Conservation (phyloP, 345 rosid species). For the Rhizophora apiculata region DNA sequence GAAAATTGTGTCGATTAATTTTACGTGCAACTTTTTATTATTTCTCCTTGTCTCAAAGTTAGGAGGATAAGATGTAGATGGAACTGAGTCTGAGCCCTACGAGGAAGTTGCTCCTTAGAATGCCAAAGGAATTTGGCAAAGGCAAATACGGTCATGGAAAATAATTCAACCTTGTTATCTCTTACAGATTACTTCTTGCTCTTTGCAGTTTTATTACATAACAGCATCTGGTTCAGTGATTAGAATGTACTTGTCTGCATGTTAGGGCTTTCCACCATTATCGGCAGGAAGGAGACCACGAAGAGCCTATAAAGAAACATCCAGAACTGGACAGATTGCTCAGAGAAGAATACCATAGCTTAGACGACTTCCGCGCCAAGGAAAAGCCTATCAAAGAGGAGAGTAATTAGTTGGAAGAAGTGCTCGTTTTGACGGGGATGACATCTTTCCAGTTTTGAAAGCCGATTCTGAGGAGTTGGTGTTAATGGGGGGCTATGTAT, state of each 20-base stretch:
- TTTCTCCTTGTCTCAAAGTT: too few relatives aligned
- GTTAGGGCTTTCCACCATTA: constrained; percentile 97
- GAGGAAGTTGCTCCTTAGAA: too few relatives aligned
- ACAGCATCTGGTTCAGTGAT: background rate
- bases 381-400: constrained; percentile 41
- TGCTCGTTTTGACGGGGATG: background rate
- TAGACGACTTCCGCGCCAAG: constrained; percentile 72
- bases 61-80: too few relatives aligned
- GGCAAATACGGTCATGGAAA: too few relatives aligned
- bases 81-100: too few relatives aligned
- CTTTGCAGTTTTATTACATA: background rate
- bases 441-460: constrained; percentile 40
- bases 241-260: constrained; percentile 4
- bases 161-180: background rate
- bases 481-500: constrained; percentile 10
- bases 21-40: too few relatives aligned
- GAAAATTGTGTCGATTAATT: too few relatives aligned
- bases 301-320: constrained; percentile 55
- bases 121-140: too few relatives aligned
- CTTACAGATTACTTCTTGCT: background rate
- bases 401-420: constrained; percentile 19
- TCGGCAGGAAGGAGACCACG: constrained; percentile 37
- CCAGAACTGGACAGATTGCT: constrained; percentile 81
- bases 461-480: constrained; percentile 17
- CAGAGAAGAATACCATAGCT: constrained; percentile 53